A percentile compares a stretch with the other conserved stretches of the same genome.
These are phyloP conservation scores for Diospyros lotus DNA, from an alignment of 148 eudicot species.

Conservation along the genomic window DNA sequence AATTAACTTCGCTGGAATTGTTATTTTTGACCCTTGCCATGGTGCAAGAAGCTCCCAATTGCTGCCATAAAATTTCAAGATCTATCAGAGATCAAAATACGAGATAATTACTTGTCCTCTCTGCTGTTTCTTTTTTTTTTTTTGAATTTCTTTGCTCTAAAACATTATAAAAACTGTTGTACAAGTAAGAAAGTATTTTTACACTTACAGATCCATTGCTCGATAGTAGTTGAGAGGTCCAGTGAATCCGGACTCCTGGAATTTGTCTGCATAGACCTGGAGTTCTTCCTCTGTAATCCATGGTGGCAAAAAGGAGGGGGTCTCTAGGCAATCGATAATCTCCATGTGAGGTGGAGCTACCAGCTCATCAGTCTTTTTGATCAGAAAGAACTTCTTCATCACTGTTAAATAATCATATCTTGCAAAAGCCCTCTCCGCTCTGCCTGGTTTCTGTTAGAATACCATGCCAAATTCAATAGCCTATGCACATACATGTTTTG, in stretches of 20 bases:
- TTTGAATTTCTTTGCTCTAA: no score
- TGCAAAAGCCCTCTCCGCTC: slow-evolving; percentile 61
- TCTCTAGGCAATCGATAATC: slow-evolving; percentile 46
- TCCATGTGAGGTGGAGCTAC: slow-evolving; percentile 54
- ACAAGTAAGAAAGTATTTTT: not conserved
- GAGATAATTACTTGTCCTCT: no score
- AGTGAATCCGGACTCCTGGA: slow-evolving; percentile 54
- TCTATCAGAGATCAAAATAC: not conserved
- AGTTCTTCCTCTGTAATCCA: slow-evolving; percentile 62
- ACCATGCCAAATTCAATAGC: not conserved
- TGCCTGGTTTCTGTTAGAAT: slow-evolving; percentile 39
- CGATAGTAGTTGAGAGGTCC: slow-evolving; percentile 56
- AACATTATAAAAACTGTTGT: not conserved
- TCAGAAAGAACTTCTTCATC: slow-evolving; percentile 45
- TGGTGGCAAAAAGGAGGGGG: slow-evolving; percentile 39
- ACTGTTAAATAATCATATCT: slow-evolving; percentile 45
- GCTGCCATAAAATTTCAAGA: slow-evolving; percentile 20
- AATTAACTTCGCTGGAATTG: slow-evolving; percentile 48
- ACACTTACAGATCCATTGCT: slow-evolving; percentile 50
- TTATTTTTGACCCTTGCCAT: slow-evolving; percentile 48
- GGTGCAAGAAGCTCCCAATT: slow-evolving; percentile 55
- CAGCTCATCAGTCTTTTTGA: slow-evolving; percentile 30
- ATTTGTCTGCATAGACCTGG: slow-evolving; percentile 47
- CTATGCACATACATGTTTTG: not conserved
- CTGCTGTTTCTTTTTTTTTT: no score